phyloP scores from a whole-genome alignment of 2,329 filamentous ascomycete genomes.

The Xylariaceae sp. region DNA sequence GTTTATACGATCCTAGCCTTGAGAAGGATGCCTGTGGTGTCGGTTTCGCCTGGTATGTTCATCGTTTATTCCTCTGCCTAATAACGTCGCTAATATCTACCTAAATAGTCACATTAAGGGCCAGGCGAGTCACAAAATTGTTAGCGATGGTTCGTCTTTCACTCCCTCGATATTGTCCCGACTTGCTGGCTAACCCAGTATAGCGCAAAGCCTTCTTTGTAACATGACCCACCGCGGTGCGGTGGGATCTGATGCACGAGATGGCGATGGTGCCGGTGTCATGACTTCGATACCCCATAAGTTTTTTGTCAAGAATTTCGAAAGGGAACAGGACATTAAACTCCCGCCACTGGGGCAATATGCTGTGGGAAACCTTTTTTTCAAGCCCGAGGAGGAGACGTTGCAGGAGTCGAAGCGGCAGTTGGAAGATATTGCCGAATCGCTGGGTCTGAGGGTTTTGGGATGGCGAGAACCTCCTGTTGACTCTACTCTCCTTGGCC shows the following conservation, averaged over 20 bases:
- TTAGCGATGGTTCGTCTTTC: constrained; percentile 79
- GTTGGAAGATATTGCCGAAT: constrained; percentile 90
- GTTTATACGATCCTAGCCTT: constrained; percentile 90
- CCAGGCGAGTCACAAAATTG: constrained; percentile 94
- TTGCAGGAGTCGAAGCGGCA: constrained; percentile 85
- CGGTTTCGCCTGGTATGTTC: constrained; percentile 82
- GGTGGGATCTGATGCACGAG: constrained; percentile 94
- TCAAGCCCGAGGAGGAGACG: constrained; percentile 91
- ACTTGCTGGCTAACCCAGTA: constrained; percentile 32
- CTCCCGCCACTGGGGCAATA: constrained; percentile 89
- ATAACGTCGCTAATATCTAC: constrained; percentile 17
- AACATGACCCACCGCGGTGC: constrained; percentile 99
- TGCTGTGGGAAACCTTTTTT: constrained; percentile 95
- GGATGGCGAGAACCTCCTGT: constrained; percentile 95
- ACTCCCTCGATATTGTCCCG: background rate
- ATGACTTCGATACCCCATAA: constrained; percentile 99
- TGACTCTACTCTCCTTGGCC: constrained; percentile 88
- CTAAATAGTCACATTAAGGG: constrained; percentile 85
- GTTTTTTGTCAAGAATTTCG: constrained; percentile 99
- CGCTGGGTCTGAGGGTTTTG: constrained; percentile 80
- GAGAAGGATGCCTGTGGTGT: constrained; percentile 99
- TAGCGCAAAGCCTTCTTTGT: constrained; percentile 88
- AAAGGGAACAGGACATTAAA: constrained; percentile 80
- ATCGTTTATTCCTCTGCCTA: background rate
- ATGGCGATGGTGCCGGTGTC: constrained; percentile 96